Evolutionary conservation across 2,329 filamentous ascomycete genomes (phyloP).

Genomic region (Pseudopyricularia javanii): DNA sequence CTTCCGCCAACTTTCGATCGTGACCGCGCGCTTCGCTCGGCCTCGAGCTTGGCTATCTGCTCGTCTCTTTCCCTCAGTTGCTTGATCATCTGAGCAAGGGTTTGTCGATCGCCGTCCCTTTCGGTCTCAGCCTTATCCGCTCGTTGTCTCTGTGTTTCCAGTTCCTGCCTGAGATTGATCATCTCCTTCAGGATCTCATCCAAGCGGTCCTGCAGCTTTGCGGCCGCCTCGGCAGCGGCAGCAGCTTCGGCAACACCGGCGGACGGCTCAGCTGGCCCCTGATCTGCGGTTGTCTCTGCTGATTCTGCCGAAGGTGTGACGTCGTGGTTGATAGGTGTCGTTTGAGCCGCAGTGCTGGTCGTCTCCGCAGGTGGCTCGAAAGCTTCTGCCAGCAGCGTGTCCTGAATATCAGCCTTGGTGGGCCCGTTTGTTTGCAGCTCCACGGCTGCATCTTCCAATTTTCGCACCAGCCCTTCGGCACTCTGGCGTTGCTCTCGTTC

Average conservation of each 20-base stretch:
- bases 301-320: not conserved
- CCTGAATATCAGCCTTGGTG: constrained; percentile 18
- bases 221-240: constrained; percentile 4
- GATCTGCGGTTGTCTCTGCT: not conserved
- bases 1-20: constrained; percentile 18
- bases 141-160: constrained; percentile 64
- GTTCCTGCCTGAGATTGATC: constrained; percentile 65
- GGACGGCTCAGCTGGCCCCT: not conserved
- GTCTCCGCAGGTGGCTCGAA: constrained; percentile 30
- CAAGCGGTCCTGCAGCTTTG: constrained; percentile 54
- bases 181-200: constrained; percentile 71
- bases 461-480: constrained; percentile 71
- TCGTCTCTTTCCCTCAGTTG: constrained; percentile 59
- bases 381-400: constrained; percentile 29
- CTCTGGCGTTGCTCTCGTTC: constrained; percentile 73
- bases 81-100: constrained; percentile 77
- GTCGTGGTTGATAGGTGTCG: not conserved
- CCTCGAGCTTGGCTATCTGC: constrained; percentile 31
- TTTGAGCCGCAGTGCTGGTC: constrained; percentile 9
- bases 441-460: constrained; percentile 45
- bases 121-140: constrained; percentile 75
- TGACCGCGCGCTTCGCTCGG: constrained; percentile 26
- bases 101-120: constrained; percentile 57
- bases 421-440: constrained; percentile 23
- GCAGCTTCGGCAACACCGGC: not conserved